Evolutionary conservation across 2,329 filamentous ascomycete genomes (phyloP), one percentile per base, ranked within the genome.

Genomic region (Pyrenophora graminea): DNA sequence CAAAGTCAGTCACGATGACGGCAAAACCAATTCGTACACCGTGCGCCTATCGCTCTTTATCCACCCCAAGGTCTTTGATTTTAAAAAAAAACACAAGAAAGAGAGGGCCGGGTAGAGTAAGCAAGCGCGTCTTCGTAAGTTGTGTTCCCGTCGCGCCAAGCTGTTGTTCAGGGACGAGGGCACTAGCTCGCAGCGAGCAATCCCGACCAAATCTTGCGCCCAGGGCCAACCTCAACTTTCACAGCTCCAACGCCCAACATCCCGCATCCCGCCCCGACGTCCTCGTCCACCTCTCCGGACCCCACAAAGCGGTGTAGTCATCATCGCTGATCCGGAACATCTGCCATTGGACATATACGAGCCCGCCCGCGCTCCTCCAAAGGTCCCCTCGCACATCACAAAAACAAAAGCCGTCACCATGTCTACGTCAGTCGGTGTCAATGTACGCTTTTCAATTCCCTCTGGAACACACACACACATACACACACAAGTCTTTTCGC

Each of bases 371-470:
- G 53, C 44, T 59, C 53, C 42, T 61, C 56, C 63, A 59, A 48
- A 41, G 53, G 51, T 52, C 52, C 55, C 52, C 56, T 65, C 57
- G 56, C 59, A 62, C 58, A 31, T 21, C 19, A 21, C 19, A 21
- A 21, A 21, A 21, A 21, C 19, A 21, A 21, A 21, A 56, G 51
- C 49, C 39, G 43, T 58, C 66, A 66, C 58, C 60, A 77, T 76
- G 74, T 73, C 74, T 55, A 62, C 77, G 66, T 79, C 79, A 53
- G 76, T 77, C 58, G 79, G 79, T 57, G 76, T 81, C 56, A 82
- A 82, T 68, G 80, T 82, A 78, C 69, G 79, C 76, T 45, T 39
- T 45, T 39, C 27, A 34, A 18, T 21, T 19, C 45, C 38, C 42
- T 27, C 33, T 33, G 34, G 17, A 39, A 19, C 3, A 21, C 5